These are phyloP conservation scores for Auricularia heimuer DNA, from an alignment of 768 basidiomycete species.

Conservation along the genomic window DNA sequence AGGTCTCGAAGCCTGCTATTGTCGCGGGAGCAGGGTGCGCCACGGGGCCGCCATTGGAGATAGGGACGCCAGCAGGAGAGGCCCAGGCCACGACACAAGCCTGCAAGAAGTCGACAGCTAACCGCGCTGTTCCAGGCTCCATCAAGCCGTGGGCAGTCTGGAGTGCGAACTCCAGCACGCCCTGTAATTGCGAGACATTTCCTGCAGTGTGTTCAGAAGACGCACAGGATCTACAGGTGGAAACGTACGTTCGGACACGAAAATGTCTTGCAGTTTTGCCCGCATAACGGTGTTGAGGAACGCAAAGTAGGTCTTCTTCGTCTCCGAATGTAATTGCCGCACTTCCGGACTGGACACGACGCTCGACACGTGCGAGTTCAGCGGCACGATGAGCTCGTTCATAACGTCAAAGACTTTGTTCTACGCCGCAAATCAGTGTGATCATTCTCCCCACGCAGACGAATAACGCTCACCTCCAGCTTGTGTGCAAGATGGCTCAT, in stretches of 20 bases:
- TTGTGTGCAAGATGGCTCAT: conserved; percentile 85
- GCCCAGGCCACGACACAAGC: conserved; percentile 10
- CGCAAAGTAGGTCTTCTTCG: conserved; percentile 79
- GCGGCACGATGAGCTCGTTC: conserved; percentile 80
- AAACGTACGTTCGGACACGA: conserved; percentile 77
- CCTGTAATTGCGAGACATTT: conserved; percentile 55
- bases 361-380: conserved; percentile 71
- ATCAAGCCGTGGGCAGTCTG: conserved; percentile 63
- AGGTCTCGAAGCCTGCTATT: conserved; percentile 85
- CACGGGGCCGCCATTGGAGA: conserved; percentile 28
- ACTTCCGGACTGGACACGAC: conserved; percentile 87
- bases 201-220: conserved; percentile 25
- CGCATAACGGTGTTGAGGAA: conserved; percentile 75
- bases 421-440: conserved; percentile 27
- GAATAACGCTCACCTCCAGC: conserved; percentile 52
- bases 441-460: conserved; percentile 1
- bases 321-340: conserved; percentile 61
- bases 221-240: not conserved
- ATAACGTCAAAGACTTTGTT: conserved; percentile 79
- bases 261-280: conserved; percentile 71
- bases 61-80: conserved; percentile 18
- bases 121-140: conserved; percentile 66
- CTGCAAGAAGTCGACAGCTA: conserved; percentile 30
- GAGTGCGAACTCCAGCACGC: conserved; percentile 65
- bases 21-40: conserved; percentile 20